Base-by-base conservation (phyloP, 371 early-diverging fungal genomes). In the Globomyces sp. region DNA sequence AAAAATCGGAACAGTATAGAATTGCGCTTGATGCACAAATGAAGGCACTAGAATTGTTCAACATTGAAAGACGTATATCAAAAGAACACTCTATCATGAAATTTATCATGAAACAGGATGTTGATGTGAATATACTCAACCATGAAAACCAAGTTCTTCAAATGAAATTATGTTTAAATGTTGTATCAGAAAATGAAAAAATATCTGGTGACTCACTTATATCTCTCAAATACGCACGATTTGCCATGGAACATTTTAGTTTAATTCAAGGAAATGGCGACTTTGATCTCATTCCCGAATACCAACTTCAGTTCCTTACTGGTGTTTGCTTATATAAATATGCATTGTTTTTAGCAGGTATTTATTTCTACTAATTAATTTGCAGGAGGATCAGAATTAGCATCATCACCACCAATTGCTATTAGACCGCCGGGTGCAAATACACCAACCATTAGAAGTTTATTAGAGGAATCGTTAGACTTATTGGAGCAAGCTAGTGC, bases 381-480 rank as follows among this genome's bases (percentile, higher is more conserved):
- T 6, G 3, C 9, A 60, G 60, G 60, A 6, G 60, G 60, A 1
- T 40, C 43, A 3, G 39, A 60, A 13, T 44, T 60, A 9, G 60
- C 60, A 0, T 60, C 60, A 36, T 60, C 60, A 40, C 60, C 60
- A 5, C 60, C 60, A 47, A 60, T 60, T 44, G 60, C 60, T 13
- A 44, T 60, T 9, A 37, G 39, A 11, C 48, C 60, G n/a, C 60
- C 60, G 9, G 41, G 48, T 24, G 39, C 60, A 10, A 60, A 41
- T 36, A 47, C 60, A 10, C 60, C 60, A 10, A 39, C 60, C 4
- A 44, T 60, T 8, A 60, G 43, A 49, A 49, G 60, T 46, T 24
- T 60, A 2, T 44, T 60, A 44, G 60, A 60, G 1, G 60, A 60
- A 60, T 46, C 60, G 3, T 44, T 60, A 1, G 60, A 60, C 41